Evolutionary conservation across 257 asterid genomes (phyloP).

Genomic region (Dorcoceras hygrometricum): DNA sequence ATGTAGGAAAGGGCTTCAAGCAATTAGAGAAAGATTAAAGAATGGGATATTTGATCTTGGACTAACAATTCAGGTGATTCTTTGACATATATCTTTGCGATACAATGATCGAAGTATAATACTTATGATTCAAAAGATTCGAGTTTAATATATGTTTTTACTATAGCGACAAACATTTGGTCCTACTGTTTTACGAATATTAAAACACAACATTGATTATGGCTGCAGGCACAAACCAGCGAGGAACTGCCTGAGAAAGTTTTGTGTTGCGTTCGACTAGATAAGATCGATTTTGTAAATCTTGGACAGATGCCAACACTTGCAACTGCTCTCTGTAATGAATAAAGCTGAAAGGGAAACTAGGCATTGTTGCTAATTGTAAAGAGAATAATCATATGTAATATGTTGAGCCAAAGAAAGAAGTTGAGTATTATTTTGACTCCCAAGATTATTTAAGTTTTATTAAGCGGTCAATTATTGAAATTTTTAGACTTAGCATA

Average conservation of each 20-base stretch:
- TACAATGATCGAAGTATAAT: neutral
- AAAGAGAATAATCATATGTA: conserved; percentile 1
- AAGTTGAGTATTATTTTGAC: neutral
- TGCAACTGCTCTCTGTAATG: conserved; percentile 24
- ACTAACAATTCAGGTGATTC: conserved; percentile 75
- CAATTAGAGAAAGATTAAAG: conserved; percentile 70
- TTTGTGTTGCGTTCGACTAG: conserved; percentile 68
- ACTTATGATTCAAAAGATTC: no score
- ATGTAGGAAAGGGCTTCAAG: conserved; percentile 75
- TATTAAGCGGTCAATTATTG: no score
- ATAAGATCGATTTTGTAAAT: conserved; percentile 64
- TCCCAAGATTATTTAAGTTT: no score
- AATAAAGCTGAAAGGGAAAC: conserved; percentile 5
- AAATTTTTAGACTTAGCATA: no score
- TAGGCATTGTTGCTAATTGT: neutral
- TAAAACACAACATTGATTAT: no score
- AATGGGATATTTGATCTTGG: conserved; percentile 83
- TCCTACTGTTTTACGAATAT: no score
- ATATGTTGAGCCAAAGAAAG: conserved; percentile 20
- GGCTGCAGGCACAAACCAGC: conserved; percentile 65
- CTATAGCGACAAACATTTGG: no score
- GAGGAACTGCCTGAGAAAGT: conserved; percentile 89
- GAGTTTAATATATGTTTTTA: neutral
- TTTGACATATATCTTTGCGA: neutral
- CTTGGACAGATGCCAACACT: conserved; percentile 60